Conservation (phyloP, 1,284 basidiomycete genomes). For the Ganoderma multipileum region DNA sequence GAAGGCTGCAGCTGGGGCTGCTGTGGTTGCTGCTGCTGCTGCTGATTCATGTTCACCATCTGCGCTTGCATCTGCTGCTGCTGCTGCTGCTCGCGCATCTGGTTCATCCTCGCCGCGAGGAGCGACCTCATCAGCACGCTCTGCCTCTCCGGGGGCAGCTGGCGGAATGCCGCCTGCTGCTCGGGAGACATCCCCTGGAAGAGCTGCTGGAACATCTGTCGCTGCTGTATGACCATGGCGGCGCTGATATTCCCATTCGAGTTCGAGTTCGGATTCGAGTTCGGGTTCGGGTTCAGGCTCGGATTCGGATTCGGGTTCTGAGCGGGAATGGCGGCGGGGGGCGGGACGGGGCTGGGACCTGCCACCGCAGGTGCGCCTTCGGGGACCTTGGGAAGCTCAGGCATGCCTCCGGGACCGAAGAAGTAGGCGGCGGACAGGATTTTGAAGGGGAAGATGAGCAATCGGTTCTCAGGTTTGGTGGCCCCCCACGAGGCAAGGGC, state of each 20-base stretch:
- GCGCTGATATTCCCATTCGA: background rate
- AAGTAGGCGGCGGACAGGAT: conserved; percentile 60
- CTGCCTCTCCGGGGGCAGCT: conserved; percentile 7
- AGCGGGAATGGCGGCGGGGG: background rate
- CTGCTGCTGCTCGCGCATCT: conserved; percentile 15
- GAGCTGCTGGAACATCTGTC: conserved; percentile 9
- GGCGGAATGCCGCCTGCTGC: conserved; percentile 7
- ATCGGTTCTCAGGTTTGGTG: conserved; percentile 49
- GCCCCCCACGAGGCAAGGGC: conserved; percentile 59
- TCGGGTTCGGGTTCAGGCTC: background rate
- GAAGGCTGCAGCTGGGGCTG: conserved; percentile 10
- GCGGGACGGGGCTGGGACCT: background rate
- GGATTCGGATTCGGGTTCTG: background rate
- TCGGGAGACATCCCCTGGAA: conserved; percentile 6
- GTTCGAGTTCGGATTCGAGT: background rate
- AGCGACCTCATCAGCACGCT: background rate
- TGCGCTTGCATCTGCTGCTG: conserved; percentile 27
- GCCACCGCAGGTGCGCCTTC: background rate
- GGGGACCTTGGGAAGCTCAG: conserved; percentile 50
- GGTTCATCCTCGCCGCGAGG: background rate
- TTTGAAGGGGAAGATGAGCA: conserved; percentile 56
- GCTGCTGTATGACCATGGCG: background rate
- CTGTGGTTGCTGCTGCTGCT: conserved; percentile 8
- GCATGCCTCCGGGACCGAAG: conserved; percentile 62
- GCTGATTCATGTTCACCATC: conserved; percentile 4